These are phyloP conservation scores for Lentinula raphanica DNA, from an alignment of 768 basidiomycete genomes.

Conservation along the genomic window DNA sequence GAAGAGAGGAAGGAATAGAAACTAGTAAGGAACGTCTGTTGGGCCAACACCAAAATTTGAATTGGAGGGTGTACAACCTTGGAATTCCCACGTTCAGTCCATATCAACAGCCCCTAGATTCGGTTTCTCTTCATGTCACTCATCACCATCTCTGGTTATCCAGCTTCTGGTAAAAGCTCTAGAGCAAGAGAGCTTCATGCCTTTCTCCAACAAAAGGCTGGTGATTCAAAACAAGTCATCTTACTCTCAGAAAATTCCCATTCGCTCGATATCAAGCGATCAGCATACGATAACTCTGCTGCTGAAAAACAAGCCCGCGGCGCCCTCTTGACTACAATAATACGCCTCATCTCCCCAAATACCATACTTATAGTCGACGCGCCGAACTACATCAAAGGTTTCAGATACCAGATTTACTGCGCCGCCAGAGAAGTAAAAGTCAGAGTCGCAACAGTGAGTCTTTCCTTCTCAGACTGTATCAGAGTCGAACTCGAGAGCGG, in stretches of 20 bases:
- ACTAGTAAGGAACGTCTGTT: slow-evolving; percentile 10
- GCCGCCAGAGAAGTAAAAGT: slow-evolving; percentile 85
- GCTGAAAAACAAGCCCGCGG: slow-evolving; percentile 88
- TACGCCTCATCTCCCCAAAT: slow-evolving; percentile 63
- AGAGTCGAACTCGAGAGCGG: too few relatives aligned
- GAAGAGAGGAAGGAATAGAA: slow-evolving; percentile 12
- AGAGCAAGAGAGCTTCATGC: slow-evolving; percentile 60
- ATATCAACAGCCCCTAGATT: neutral
- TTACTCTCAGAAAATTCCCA: slow-evolving; percentile 74
- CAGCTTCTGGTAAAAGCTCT: slow-evolving; percentile 81
- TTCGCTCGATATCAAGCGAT: slow-evolving; percentile 53
- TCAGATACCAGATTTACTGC: slow-evolving; percentile 97
- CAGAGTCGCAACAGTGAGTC: slow-evolving; percentile 79
- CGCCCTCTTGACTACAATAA: slow-evolving; percentile 76
- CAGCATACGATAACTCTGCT: slow-evolving; percentile 63
- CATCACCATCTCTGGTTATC: slow-evolving; percentile 84
- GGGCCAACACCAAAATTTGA: neutral
- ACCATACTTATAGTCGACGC: slow-evolving; percentile 87
- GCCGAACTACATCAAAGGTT: slow-evolving; percentile 97
- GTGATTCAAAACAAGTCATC: slow-evolving; percentile 22
- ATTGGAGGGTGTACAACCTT: neutral
- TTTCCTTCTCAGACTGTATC: neutral
- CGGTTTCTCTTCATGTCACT: slow-evolving; percentile 66
- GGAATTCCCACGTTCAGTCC: neutral
- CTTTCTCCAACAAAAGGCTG: slow-evolving; percentile 49